phyloP scores from a whole-genome alignment of 1,284 basidiomycete genomes.

The Hypsizygus ulmarius region DNA sequence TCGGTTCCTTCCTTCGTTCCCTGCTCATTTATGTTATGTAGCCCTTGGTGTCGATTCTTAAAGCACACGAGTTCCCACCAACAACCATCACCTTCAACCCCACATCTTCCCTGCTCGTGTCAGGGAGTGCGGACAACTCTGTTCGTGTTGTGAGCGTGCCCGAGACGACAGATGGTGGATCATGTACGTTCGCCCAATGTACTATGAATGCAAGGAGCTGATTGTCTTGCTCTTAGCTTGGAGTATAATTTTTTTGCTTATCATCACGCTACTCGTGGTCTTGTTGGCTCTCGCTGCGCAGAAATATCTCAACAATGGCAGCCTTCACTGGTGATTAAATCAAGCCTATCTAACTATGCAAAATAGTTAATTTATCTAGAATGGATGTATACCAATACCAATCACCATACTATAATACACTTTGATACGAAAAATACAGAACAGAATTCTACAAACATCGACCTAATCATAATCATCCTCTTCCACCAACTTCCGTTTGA shows the following conservation, averaged over 20 bases:
- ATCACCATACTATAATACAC: not conserved
- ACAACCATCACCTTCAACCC: conserved; percentile 91
- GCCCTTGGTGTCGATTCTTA: conserved; percentile 86
- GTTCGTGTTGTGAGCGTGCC: conserved; percentile 83
- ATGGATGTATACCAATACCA: not conserved
- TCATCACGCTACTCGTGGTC: conserved; percentile 28
- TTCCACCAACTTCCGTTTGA: conserved; percentile 76
- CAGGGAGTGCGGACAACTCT: conserved; percentile 90
- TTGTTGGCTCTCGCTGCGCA: conserved; percentile 28
- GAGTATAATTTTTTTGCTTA: conserved; percentile 35
- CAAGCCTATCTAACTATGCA: not conserved
- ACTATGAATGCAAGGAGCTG: conserved; percentile 4
- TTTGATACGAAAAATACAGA: not conserved
- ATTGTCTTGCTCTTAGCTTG: conserved; percentile 36
- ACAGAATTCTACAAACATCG: not conserved
- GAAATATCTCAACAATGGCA: conserved; percentile 16
- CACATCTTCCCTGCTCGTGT: conserved; percentile 77
- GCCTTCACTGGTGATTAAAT: conserved; percentile 8
- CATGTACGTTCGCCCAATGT: conserved; percentile 42
- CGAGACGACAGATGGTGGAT: conserved; percentile 40
- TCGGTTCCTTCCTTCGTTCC: conserved; percentile 11
- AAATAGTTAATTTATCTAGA: conserved; percentile 7
- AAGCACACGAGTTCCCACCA: conserved; percentile 93
- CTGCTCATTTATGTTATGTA: conserved; percentile 29
- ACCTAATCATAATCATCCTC: conserved; percentile 79